Base-by-base conservation (phyloP, 257 asterid species). In the Hygrophila difformis region DNA sequence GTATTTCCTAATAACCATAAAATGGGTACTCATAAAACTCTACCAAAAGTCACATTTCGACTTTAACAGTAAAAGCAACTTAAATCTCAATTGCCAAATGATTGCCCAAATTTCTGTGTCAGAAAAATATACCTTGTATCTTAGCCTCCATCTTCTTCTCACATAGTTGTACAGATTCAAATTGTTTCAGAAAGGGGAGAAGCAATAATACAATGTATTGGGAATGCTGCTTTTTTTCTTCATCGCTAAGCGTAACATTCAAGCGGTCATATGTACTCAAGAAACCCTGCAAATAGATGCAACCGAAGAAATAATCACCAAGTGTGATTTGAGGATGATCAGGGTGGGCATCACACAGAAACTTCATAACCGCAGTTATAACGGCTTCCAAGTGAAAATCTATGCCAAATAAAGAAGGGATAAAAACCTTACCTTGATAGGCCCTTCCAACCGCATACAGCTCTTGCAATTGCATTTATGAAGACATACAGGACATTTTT, bases 401-500 rank as follows among this genome's bases (percentile, higher is more conserved):
- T 3, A 3, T 26, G 8, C 31, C 31, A 26, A 26, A 26, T 26
- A 8, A 26, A 28, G 61, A 56, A 28, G 23, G 33, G 2, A 21
- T 26, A 16, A 13, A 47, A 52, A 62, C 60, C 74, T 67, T 60
- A 84, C 97, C 76, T 47, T 61, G 2, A 22, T 51, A 11, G 76
- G 66, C 23, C 71, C 73, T 19, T 75, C 76, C 73, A 84, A 51
- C 31, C 93, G 67, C 84, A 89, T 56, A 72, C 98, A 89, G 16
- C 68, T 39, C 79, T 89, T 89, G 81, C 98, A 89, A 59, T 91
- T 91, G 76, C 96, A 91, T 62, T 77, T 86, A 11, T 57, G 48
- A 44, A 57, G 46, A 74, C 98, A 89, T 59, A 77, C 82, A 36
- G 98, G 98, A 62, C 98, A 89, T 55, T 71, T 69, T 62, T 79